Conservation (phyloP, 2,329 filamentous ascomycete genomes). For the Penicillium polonicum region DNA sequence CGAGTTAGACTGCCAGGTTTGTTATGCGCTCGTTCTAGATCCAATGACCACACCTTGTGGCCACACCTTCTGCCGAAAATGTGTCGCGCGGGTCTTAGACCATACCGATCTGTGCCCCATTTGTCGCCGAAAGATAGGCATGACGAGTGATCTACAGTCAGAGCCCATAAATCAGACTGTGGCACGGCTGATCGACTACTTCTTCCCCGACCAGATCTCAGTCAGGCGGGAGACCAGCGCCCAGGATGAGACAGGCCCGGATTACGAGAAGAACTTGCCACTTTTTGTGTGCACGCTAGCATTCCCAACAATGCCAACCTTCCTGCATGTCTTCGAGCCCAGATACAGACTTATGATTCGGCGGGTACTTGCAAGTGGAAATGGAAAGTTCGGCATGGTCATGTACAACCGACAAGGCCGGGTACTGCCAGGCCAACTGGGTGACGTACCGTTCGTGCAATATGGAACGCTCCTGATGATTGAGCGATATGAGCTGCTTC, state of each 20-base stretch:
- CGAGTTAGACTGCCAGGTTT: conserved; percentile 86
- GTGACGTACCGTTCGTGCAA: conserved; percentile 60
- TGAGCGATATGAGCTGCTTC: conserved; percentile 68
- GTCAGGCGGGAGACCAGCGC: conserved; percentile 55
- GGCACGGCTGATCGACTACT: conserved; percentile 59
- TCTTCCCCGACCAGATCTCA: conserved; percentile 68
- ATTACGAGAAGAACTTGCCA: conserved; percentile 61
- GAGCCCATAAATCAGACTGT: conserved; percentile 64
- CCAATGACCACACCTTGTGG: conserved; percentile 83
- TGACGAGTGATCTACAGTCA: conserved; percentile 50
- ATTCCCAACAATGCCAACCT: conserved; percentile 80
- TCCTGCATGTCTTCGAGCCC: conserved; percentile 90
- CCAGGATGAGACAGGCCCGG: conserved; percentile 56
- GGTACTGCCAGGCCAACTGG: conserved; percentile 54
- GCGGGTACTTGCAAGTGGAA: conserved; percentile 66
- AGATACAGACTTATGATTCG: conserved; percentile 87
- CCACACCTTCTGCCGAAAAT: conserved; percentile 83
- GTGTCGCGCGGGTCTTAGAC: conserved; percentile 72
- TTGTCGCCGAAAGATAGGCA: conserved; percentile 66
- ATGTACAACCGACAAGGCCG: conserved; percentile 60
- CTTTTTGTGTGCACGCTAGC: conserved; percentile 81
- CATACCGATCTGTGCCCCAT: conserved; percentile 77
- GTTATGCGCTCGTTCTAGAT: conserved; percentile 76
- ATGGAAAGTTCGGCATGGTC: conserved; percentile 82
- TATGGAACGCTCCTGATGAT: conserved; percentile 79